These are phyloP conservation scores for Deinandra increscens DNA, from an alignment of 129 eudicot species.

Conservation along the genomic window DNA sequence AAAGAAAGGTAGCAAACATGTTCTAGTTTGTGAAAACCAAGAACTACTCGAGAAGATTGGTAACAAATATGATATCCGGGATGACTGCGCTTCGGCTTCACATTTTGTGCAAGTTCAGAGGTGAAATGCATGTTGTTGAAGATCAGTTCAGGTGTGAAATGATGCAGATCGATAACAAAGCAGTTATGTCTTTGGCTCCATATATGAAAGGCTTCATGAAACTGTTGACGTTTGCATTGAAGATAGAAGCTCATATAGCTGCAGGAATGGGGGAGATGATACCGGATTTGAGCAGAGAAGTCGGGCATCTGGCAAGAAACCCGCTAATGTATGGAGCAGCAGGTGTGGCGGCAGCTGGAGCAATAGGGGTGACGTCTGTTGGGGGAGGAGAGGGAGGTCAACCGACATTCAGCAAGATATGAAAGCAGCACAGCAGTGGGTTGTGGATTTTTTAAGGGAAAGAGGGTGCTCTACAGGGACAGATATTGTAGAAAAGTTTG, in stretches of 20 bases:
- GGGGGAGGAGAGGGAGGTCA: conserved; percentile 49
- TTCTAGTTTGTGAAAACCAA: conserved; percentile 78
- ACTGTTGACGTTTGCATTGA: conserved; percentile 82
- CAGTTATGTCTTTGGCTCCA: conserved; percentile 76
- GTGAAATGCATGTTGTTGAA: conserved; percentile 90
- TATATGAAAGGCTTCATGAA: conserved; percentile 85
- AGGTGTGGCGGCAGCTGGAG: conserved; percentile 54
- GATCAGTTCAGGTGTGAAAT: conserved; percentile 81
- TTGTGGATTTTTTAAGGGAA: conserved; percentile 75
- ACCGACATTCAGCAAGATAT: conserved; percentile 68
- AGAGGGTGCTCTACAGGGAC: conserved; percentile 68
- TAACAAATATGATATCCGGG: conserved; percentile 70
- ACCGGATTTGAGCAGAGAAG: conserved; percentile 88
- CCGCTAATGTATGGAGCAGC: conserved; percentile 68
- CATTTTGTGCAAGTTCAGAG: conserved; percentile 74
- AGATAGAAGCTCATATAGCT: conserved; percentile 89
- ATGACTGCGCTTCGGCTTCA: conserved; percentile 84
- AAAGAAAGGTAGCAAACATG: conserved; percentile 90
- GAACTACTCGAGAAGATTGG: conserved; percentile 72
- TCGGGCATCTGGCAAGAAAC: conserved; percentile 60
- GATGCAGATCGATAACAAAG: conserved; percentile 76
- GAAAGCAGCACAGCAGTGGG: conserved; percentile 90
- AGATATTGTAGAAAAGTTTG: conserved; percentile 86
- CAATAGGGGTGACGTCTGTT: conserved; percentile 55
- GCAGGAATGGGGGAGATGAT: conserved; percentile 93